Evolutionary conservation across 441 rosid species (phyloP).

Genomic region (Erysimum cheiri): DNA sequence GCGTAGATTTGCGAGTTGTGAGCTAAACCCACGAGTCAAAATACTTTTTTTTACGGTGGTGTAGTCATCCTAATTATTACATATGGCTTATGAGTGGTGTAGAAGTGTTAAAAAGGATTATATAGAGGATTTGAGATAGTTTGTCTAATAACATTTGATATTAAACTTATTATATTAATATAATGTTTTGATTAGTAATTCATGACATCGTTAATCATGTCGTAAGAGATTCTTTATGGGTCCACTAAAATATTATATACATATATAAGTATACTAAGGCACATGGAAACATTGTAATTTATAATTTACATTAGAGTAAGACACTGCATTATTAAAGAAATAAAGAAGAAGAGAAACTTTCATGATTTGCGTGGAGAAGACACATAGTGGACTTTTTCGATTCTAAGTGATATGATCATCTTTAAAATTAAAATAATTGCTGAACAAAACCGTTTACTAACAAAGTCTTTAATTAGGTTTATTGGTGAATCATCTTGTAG

Average conservation of each 20-base stretch:
- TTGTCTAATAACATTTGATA: no score
- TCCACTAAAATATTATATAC: constrained; percentile 8
- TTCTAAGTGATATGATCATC: constrained; percentile 8
- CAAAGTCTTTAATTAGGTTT: background rate
- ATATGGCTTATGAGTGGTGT: no score
- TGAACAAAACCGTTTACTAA: background rate
- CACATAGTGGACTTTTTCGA: background rate
- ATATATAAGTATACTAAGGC: background rate
- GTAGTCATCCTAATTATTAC: no score
- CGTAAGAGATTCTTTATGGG: constrained; percentile 7
- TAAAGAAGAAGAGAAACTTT: constrained; percentile 8
- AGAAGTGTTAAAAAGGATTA: no score
- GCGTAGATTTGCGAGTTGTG: no score
- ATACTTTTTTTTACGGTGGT: no score
- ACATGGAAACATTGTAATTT: background rate
- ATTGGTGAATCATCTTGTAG: background rate
- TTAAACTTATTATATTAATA: background rate
- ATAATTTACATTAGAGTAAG: background rate
- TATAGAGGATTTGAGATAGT: background rate
- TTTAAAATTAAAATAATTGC: background rate
- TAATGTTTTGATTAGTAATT: constrained; percentile 3
- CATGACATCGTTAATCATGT: background rate
- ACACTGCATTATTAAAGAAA: background rate
- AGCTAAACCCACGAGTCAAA: no score
- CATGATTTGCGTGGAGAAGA: constrained; percentile 31